These are phyloP conservation scores for Suillus fuscotomentosus DNA, from an alignment of 768 basidiomycete species.

Conservation along the genomic window DNA sequence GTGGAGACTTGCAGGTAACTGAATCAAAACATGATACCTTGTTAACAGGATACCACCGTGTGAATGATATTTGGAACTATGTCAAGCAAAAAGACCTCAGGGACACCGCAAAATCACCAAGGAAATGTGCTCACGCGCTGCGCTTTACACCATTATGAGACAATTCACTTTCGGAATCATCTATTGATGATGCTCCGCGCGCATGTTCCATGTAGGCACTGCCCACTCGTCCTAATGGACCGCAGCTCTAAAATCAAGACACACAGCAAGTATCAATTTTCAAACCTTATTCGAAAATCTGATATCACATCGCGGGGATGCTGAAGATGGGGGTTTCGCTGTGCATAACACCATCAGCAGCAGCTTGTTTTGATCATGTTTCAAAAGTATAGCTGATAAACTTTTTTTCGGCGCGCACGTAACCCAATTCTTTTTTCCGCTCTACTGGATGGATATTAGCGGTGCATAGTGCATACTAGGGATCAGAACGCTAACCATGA, in stretches of 20 bases:
- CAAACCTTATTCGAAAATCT: not conserved
- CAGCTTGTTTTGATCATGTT: not conserved
- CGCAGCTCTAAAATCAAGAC: not conserved
- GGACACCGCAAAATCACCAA: not conserved
- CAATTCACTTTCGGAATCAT: not conserved
- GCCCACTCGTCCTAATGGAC: not conserved
- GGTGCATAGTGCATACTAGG: not conserved
- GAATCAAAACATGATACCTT: not conserved
- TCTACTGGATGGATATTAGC: not conserved
- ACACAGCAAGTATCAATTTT: not conserved
- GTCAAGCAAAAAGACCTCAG: not conserved
- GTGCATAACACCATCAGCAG: not conserved
- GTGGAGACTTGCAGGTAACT: not conserved
- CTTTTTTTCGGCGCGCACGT: not conserved
- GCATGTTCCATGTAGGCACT: not conserved
- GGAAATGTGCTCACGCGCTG: not conserved
- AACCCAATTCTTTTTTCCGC: not conserved
- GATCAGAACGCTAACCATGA: not conserved
- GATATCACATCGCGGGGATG: no score
- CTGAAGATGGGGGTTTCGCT: not conserved
- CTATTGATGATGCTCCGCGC: not conserved
- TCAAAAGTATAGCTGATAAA: not conserved
- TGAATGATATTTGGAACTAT: not conserved
- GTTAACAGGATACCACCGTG: not conserved
- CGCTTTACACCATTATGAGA: not conserved